Evolutionary conservation across 345 rosid species (phyloP).

Genomic region (Lagerstroemia speciosa): DNA sequence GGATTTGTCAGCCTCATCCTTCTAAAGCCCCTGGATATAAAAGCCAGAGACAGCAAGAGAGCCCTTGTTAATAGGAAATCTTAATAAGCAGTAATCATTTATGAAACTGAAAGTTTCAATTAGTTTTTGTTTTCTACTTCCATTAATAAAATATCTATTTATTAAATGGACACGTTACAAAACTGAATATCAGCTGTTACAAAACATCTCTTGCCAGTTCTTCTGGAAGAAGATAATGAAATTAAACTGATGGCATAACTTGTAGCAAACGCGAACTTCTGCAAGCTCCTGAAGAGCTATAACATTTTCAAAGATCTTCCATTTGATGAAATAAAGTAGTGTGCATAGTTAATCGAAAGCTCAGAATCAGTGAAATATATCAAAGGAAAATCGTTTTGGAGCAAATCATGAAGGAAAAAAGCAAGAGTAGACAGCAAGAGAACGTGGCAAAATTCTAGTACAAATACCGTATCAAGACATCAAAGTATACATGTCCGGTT

Average conservation of each 20-base stretch:
- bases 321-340: neutral
- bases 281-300: neutral
- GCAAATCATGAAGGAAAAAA: neutral
- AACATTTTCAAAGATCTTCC: neutral
- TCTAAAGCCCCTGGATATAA: constrained; percentile 24
- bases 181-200: neutral
- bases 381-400: neutral
- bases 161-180: neutral
- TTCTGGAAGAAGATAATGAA: neutral
- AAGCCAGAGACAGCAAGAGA: neutral
- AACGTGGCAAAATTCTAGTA: neutral
- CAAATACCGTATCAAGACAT: neutral
- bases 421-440: neutral
- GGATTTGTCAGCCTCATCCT: constrained; percentile 36
- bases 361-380: neutral
- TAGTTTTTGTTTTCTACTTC: neutral
- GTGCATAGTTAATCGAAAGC: neutral
- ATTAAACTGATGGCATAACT: no score
- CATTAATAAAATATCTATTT: neutral
- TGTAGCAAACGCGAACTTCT: no score
- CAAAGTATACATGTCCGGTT: neutral
- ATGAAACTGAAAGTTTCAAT: neutral
- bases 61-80: neutral
- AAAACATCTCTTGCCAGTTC: neutral
- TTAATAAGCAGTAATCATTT: neutral